Percentiles rank a stretch among this genome's conserved stretches.
phyloP scores from a whole-genome alignment of 345 rosid genomes.

The Murraya paniculata region DNA sequence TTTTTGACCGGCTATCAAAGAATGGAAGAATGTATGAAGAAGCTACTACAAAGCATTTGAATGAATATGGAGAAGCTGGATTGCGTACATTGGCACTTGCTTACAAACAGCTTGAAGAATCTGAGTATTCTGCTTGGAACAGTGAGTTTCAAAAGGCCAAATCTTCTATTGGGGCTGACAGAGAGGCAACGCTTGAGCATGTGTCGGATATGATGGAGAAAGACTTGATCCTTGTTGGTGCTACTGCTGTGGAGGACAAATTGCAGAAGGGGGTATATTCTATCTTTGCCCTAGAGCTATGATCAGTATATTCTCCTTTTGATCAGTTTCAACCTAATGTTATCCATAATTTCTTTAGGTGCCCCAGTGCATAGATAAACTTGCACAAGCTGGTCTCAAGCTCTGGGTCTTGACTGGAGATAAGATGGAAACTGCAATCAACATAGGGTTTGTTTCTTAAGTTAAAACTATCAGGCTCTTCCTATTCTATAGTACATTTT shows the following conservation, averaged over 20 bases:
- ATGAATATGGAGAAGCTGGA: slow-evolving; percentile 95
- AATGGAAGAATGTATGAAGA: slow-evolving; percentile 67
- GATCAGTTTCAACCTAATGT: slow-evolving; percentile 22
- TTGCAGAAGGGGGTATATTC: slow-evolving; percentile 83
- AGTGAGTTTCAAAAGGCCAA: slow-evolving; percentile 76
- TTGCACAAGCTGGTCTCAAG: slow-evolving; percentile 97
- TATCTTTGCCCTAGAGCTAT: slow-evolving; percentile 13
- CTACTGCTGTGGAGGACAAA: slow-evolving; percentile 99
- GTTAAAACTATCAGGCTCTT: slow-evolving; percentile 9
- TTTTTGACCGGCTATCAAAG: slow-evolving; percentile 83
- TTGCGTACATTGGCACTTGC: slow-evolving; percentile 82
- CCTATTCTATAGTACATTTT: slow-evolving; percentile 10
- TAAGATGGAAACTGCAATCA: slow-evolving; percentile 99
- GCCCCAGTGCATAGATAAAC: slow-evolving; percentile 96
- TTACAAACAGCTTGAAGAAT: slow-evolving; percentile 67
- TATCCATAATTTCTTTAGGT: slow-evolving; percentile 47
- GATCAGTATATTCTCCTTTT: background rate
- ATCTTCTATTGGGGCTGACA: slow-evolving; percentile 74
- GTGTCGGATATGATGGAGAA: slow-evolving; percentile 84
- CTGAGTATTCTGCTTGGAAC: slow-evolving; percentile 79
- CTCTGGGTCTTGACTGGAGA: slow-evolving; percentile 99
- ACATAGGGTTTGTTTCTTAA: slow-evolving; percentile 72
- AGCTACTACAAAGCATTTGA: slow-evolving; percentile 68
- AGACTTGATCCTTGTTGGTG: slow-evolving; percentile 86
- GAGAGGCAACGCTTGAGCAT: slow-evolving; percentile 72